A percentile compares a stretch with the other conserved stretches of the same genome.
Conservation (phyloP, 306 rosid species). For the Citrullus mucosospermus region DNA sequence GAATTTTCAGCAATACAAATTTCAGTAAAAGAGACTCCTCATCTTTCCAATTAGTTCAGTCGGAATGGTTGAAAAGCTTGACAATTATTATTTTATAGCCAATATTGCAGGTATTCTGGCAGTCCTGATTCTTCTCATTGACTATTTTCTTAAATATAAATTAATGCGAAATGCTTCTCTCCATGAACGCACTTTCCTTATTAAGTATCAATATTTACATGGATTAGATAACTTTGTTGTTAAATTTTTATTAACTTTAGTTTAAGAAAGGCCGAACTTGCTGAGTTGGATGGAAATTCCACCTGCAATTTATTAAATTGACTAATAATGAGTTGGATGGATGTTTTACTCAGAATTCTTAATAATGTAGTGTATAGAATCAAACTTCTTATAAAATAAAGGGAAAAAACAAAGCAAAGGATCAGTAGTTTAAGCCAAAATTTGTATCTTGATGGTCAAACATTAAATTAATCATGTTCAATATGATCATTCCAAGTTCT, state of each 20-base stretch:
- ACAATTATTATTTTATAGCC: background rate
- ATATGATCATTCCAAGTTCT: background rate
- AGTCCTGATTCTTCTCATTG: background rate
- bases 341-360: background rate
- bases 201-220: background rate
- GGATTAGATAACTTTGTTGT: background rate
- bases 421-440: background rate
- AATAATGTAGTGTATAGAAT: background rate
- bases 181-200: background rate
- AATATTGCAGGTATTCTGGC: background rate
- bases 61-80: background rate
- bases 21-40: background rate
- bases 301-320: background rate
- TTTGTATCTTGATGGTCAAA: background rate
- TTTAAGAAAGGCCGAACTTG: background rate
- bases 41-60: background rate
- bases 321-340: background rate
- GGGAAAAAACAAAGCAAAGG: background rate
- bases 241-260: background rate
- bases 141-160: background rate
- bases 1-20: background rate
- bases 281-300: background rate
- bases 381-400: background rate
- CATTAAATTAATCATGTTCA: background rate
- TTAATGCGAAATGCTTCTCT: background rate